Evolutionary conservation across 2,329 filamentous ascomycete genomes (phyloP), one percentile per base, ranked within the genome.

Genomic region (Pleomassaria siparia): DNA sequence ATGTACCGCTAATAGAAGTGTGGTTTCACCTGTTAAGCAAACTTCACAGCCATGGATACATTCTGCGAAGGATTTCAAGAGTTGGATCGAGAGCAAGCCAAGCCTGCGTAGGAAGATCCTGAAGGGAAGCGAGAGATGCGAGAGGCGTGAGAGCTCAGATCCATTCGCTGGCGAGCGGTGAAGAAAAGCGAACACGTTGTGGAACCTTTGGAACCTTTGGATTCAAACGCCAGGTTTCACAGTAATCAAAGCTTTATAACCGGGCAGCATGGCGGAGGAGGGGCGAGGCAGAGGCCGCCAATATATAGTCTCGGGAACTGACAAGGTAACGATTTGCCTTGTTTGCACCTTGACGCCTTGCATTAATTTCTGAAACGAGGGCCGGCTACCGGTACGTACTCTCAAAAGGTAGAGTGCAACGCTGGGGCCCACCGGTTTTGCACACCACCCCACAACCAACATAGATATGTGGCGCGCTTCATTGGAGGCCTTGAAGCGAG

Each of bases 371-470:
- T n/a, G 24, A 8, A 28, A 16, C 24, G 13, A 33, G 25, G 3
- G 24, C 20, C 15, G 21, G 15, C 20, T 12, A n/a, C n/a, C n/a
- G n/a, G n/a, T n/a, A n/a, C n/a, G n/a, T n/a, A 18, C 4, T 15
- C 13, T 21, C 15, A 9, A 43, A 22, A 6, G 16, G 20, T 13
- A 35, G 32, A 44, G 43, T 46, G 43, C 43, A 46, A 46, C 44
- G 13, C 37, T 16, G 37, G 15, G 43, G 28, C 43, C 25, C 32
- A 46, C 33, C 26, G 25, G 26, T 30, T 39, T 45, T 37, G 35
- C 35, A 28, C 43, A 46, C n/a, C n/a, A n/a, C 44, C 44, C 44
- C 44, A 37, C 44, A 46, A 16, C 15, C 24, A 18, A 35, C 30
- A 37, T n/a, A n/a, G n/a, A n/a, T 6, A 37, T 22, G 35, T 37